A percentile compares a stretch with the other conserved stretches of the same genome.
Conservation (phyloP, 2,329 filamentous ascomycete genomes). For the Fusarium hostae region DNA sequence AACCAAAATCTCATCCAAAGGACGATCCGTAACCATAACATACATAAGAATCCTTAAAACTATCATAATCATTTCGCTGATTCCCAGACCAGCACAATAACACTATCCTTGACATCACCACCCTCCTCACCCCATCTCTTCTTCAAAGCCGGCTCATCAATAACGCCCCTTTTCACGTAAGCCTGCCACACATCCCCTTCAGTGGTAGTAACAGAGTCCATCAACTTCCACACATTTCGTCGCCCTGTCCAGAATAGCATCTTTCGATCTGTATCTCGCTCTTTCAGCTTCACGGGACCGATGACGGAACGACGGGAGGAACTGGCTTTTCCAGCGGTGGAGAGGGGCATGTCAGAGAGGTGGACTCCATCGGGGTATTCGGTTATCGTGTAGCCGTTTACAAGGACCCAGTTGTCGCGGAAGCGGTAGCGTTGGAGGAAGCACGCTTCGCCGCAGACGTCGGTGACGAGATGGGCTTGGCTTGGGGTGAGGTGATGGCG, state of each 20-base stretch:
- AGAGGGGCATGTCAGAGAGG: constrained; percentile 35
- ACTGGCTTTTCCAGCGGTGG: constrained; percentile 7
- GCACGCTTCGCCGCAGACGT: constrained; percentile 57
- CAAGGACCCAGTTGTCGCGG: constrained; percentile 59
- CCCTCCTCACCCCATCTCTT: constrained; percentile 31
- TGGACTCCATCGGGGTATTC: constrained; percentile 55
- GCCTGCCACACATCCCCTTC: constrained; percentile 59
- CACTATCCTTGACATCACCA: constrained; percentile 31
- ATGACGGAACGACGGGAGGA: constrained; percentile 35
- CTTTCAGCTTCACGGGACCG: constrained; percentile 49
- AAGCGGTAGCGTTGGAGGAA: constrained; percentile 61
- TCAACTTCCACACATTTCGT: constrained; percentile 54
- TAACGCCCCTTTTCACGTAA: constrained; percentile 52
- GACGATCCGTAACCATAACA: constrained; percentile 21
- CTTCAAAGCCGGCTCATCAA: constrained; percentile 18
- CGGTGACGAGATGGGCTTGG: constrained; percentile 55
- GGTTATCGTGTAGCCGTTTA: constrained; percentile 59
- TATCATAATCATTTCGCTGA: constrained; percentile 32
- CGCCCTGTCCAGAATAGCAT: constrained; percentile 51
- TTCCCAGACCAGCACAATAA: constrained; percentile 46
- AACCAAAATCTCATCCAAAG: background rate
- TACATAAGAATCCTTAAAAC: constrained; percentile 28
- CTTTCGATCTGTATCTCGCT: constrained; percentile 44
- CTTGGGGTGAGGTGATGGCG: constrained; percentile 54
- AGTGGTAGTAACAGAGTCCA: constrained; percentile 52